A percentile compares a stretch with the other conserved stretches of the same genome.
Conservation (phyloP, 805 yeast genomes). For the Candida suzukii region DNA sequence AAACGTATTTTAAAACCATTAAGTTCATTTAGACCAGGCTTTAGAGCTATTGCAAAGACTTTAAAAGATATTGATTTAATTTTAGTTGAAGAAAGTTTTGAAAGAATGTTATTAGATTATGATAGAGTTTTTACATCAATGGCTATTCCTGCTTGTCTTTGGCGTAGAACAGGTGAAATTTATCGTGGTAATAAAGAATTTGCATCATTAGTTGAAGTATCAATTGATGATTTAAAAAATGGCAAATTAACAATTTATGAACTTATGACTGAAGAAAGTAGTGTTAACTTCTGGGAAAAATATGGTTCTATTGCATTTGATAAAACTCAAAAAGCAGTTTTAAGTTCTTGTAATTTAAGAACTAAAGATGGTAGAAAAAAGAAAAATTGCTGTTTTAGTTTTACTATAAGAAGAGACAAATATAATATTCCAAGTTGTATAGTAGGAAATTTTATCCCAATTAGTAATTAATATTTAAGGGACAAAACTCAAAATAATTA, state of each 20-base stretch:
- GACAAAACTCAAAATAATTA: too few relatives aligned
- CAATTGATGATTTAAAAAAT: constrained; percentile 84
- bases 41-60: constrained; percentile 85
- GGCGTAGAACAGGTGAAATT: constrained; percentile 96
- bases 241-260: constrained; percentile 91
- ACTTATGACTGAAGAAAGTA: constrained; percentile 90
- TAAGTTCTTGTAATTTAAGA: constrained; percentile 83
- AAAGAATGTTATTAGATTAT: constrained; percentile 85
- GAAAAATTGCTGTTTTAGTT: constrained; percentile 86
- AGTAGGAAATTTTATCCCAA: constrained; percentile 91
- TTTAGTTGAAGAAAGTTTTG: constrained; percentile 89
- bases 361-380: constrained; percentile 76
- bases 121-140: constrained; percentile 93
- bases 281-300: constrained; percentile 96
- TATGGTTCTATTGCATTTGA: constrained; percentile 96
- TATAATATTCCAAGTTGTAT: constrained; percentile 95
- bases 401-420: constrained; percentile 85
- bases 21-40: constrained; percentile 83
- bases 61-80: constrained; percentile 87
- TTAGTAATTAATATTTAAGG: constrained; percentile 25
- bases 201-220: constrained; percentile 86
- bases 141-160: constrained; percentile 96
- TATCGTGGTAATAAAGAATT: constrained; percentile 94
- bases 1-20: constrained; percentile 83
- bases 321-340: constrained; percentile 88